Evolutionary conservation across 75 land plant genomes (phyloP), one percentile per base, ranked within the genome.

Genomic region (Pinus albicaulis): DNA sequence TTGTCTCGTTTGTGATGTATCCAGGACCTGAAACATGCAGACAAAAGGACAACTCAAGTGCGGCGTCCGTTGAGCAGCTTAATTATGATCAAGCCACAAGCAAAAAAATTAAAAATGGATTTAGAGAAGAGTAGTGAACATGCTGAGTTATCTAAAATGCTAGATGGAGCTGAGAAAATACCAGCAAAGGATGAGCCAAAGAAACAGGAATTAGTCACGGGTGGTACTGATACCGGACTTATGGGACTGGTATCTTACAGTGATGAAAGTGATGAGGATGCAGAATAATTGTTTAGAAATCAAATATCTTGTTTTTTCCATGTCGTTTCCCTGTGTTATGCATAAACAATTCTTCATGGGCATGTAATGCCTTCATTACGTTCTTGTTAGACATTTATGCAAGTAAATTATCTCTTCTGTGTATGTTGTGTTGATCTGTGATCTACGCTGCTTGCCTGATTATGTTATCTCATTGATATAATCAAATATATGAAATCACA

Each of bases 201-300:
- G 6, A 16, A 66, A 20, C 44, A 34, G 70, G 70, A 66, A 36
- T 19, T 17, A 38, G 70, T 38, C 22, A 36, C 22, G n/a, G 38
- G 70, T 66, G 7, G 48, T 66, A 23, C 13, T 38, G 70, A n/a
- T 13, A 66, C 23, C 7, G 52, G 52, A 66, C 70, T 66, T 56
- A 34, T 58, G n/a, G 76, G 83, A 62, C 72, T 90, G 71, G 92
- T 90, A 57, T 87, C 92, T 65, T 90, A 90, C 58, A 90, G 92
- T 74, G 92, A 90, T 82, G 92, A 90, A 80, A 90, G 92, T 80
- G 92, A 89, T n/a, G 91, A 84, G 36, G 89, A 87, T 60, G 77
- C 48, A 0, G 48, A 44, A 44, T 44, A 44, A 44, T 44, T 44
- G 6, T 44, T 44, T 44, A 44, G 48, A 44, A 44, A 7, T 6